phyloP scores from a whole-genome alignment of 768 basidiomycete genomes.

The Crucibulum laeve region DNA sequence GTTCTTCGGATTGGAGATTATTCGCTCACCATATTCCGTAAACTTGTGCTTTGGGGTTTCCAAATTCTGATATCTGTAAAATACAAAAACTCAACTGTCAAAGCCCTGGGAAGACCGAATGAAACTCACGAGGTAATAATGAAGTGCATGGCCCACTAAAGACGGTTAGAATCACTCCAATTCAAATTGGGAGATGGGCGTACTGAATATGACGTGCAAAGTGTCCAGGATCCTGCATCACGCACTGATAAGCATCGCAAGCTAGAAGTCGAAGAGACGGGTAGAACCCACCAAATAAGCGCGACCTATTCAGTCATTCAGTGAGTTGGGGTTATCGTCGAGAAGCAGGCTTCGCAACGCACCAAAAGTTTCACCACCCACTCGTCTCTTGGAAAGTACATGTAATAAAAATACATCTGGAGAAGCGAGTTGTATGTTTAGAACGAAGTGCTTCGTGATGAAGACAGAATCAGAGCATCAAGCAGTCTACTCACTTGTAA shows the following conservation, averaged over 20 bases:
- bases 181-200: conserved; percentile 8
- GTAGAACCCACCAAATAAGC: conserved; percentile 24
- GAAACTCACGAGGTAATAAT: conserved; percentile 36
- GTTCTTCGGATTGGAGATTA: neutral
- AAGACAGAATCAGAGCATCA: neutral
- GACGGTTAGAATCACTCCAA: neutral
- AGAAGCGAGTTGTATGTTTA: neutral
- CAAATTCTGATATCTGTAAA: conserved; percentile 33
- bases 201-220: conserved; percentile 34
- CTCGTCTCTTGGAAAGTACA: conserved; percentile 33
- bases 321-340: neutral
- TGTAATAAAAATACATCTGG: conserved; percentile 40
- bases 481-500: conserved; percentile 28
- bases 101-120: neutral
- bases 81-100: neutral
- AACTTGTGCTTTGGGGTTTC: conserved; percentile 18
- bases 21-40: conserved; percentile 34
- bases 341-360: conserved; percentile 5
- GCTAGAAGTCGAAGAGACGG: conserved; percentile 1
- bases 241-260: neutral
- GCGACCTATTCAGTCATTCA: conserved; percentile 24
- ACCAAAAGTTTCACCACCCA: conserved; percentile 29
- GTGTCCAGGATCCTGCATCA: conserved; percentile 34
- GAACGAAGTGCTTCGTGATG: neutral
- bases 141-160: conserved; percentile 36